Base-by-base conservation (phyloP, 2,329 filamentous ascomycete species). In the Lizonia empirigonia region DNA sequence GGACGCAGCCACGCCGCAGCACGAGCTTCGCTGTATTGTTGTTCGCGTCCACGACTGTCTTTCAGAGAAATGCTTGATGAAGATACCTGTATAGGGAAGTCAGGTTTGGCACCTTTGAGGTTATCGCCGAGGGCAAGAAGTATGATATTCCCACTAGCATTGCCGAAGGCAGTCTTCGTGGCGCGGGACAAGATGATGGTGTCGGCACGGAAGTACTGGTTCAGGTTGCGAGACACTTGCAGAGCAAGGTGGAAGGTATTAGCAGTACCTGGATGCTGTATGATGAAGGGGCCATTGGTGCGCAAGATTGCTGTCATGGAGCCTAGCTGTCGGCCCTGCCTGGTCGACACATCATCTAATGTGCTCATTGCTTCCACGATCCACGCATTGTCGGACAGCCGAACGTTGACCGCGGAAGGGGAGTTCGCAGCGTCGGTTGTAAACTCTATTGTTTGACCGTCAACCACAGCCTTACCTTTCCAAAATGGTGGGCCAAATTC, bases 131-230 rank as follows among this genome's bases (percentile, higher is more conserved):
- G 63, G 3, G 59, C 67, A 27, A 76, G 50, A 20, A 69, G 73
- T 40, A 85, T 76, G 7, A 78, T 50, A 60, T 83, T 84, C 13
- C 80, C 78, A 7, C 60, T 60, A 1, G 15, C 24, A 18, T 51
- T 46, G 2, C 15, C 20, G 10, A 32, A 30, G 1, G 33, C 32
- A 8, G 15, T 13, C 12, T 42, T 34, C 4, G 41, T 29, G 1
- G n/a, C 13, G 1, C 47, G 47, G 1, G 54, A 44, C 6, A 68
- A 42, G 39, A 83, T 76, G 7, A 70, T 58, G 2, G 78, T 72
- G 58, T 84, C 82, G 15, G 81, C 82, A 40, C 72, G 76, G 65
- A 82, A 83, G 60, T 85, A 85, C 60, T 85, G 82, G 53, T 80
- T 75, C 3, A 85, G 69, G 58, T 84, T 85, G 24, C 81, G 78